Percentiles rank a stretch among this genome's conserved stretches.
Conservation (phyloP, 2,329 filamentous ascomycete species). For the Claviceps quebecensis region DNA sequence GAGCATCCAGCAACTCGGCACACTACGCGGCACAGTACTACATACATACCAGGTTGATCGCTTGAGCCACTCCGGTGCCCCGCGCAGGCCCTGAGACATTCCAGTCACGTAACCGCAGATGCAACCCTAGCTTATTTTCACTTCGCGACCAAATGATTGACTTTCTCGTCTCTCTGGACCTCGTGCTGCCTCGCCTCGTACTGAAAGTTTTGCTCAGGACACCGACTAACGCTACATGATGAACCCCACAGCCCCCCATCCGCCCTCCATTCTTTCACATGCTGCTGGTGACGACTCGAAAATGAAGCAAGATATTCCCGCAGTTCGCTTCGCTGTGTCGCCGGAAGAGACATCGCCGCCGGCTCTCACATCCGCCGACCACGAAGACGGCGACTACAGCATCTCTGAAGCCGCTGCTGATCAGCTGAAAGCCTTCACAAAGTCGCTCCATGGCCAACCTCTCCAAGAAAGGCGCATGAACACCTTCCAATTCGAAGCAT, state of each 20-base stretch:
- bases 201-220: neutral
- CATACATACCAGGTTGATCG: neutral
- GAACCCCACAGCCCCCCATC: slow-evolving; percentile 1
- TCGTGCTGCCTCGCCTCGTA: neutral
- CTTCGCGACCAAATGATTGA: neutral
- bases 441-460: slow-evolving; percentile 56
- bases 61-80: neutral
- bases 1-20: neutral
- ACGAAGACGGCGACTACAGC: slow-evolving; percentile 14
- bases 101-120: neutral
- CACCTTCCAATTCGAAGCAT: slow-evolving; percentile 78
- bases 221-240: neutral
- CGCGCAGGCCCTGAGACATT: neutral
- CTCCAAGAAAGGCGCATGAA: slow-evolving; percentile 74
- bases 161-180: neutral
- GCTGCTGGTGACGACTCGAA: slow-evolving; percentile 9
- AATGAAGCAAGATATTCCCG: slow-evolving; percentile 19
- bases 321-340: slow-evolving; percentile 58
- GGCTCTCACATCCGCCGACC: slow-evolving; percentile 27
- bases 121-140: slow-evolving; percentile 1
- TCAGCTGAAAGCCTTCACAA: slow-evolving; percentile 57
- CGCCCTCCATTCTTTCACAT: neutral
- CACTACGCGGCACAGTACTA: neutral
- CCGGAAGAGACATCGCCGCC: slow-evolving; percentile 49
- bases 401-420: slow-evolving; percentile 37